These are phyloP conservation scores for Monosporascus sp. DNA, from an alignment of 2,329 filamentous ascomycete genomes.

Conservation along the genomic window DNA sequence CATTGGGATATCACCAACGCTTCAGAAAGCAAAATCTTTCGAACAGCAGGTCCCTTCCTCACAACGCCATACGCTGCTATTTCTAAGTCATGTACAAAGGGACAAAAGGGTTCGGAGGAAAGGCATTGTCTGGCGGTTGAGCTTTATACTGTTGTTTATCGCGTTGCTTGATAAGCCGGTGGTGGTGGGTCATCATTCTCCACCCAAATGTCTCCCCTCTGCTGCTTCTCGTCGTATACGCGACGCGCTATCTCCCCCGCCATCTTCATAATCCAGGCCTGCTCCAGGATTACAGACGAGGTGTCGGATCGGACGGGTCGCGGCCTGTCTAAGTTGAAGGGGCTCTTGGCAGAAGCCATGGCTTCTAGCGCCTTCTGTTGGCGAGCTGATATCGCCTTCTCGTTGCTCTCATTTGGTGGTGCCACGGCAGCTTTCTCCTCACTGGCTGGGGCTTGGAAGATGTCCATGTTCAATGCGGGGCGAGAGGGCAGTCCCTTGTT, in stretches of 20 bases:
- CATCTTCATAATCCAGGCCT: slow-evolving; percentile 90
- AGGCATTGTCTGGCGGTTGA: not conserved
- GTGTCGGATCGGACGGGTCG: slow-evolving; percentile 39
- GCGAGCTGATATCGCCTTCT: slow-evolving; percentile 5
- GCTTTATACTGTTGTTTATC: slow-evolving; percentile 25
- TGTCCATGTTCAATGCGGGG: slow-evolving; percentile 27
- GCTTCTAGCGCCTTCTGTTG: slow-evolving; percentile 21
- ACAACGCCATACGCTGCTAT: not conserved
- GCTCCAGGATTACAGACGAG: slow-evolving; percentile 62
- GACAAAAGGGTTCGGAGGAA: slow-evolving; percentile 1
- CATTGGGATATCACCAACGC: too few relatives aligned
- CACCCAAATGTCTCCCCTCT: slow-evolving; percentile 46
- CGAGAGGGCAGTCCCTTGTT: slow-evolving; percentile 26
- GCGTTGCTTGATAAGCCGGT: slow-evolving; percentile 54
- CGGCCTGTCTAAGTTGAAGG: slow-evolving; percentile 22
- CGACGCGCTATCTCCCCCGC: slow-evolving; percentile 83
- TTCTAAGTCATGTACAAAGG: slow-evolving; percentile 1
- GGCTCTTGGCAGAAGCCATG: slow-evolving; percentile 21
- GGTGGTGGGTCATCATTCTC: slow-evolving; percentile 54
- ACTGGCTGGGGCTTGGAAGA: slow-evolving; percentile 23
- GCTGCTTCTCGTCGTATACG: slow-evolving; percentile 79
- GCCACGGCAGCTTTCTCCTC: slow-evolving; percentile 9
- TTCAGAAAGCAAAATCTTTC: not conserved
- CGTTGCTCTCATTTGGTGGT: slow-evolving; percentile 7
- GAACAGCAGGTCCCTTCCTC: not conserved